Base-by-base conservation (phyloP, 441 rosid species). In the Adansonia madagascariensis region DNA sequence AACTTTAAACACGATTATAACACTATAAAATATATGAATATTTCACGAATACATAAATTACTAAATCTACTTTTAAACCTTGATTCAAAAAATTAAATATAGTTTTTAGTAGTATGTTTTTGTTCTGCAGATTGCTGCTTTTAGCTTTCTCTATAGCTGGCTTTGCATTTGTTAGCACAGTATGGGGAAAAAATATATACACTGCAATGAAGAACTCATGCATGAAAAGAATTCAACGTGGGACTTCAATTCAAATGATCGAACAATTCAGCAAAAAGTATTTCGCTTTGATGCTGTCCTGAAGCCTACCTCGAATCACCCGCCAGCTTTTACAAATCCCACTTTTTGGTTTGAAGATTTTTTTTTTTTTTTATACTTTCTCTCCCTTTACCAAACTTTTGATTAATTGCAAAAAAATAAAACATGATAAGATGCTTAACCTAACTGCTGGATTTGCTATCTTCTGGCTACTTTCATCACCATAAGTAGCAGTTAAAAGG, bases 361-460 rank as follows among this genome's bases (percentile, higher is more conserved):
- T 4, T 27, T 27, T 27, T 27, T 27, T 27, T 27, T 27, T 27
- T 27, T 27, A 1, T 1, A 12, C 24, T 22, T 46, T 20, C 55
- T 74, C 1, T 15, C 12, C 57, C 59, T 14, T 46, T n/a, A 61
- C 68, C 66, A 27, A 74, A 9, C 12, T 44, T 64, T 27, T 8
- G 76, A 61, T 61, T 74, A 74, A 61, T 61, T 6, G 27, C 47
- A 57, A 53, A 43, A 31, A 44, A 53, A 8, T 15, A 74, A 74
- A 46, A 73, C 41, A 50, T 47, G 77, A 74, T 47, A 15, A 59
- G 77, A 74, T 61, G 56, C 77, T 27, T 61, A 74, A 74, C 59
- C 77, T 74, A 74, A 24, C 59, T 74, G 43, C 35, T 44, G 57
- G 67, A 74, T 61, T 61, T 74, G 22, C 46, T 15, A 44, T 74